phyloP scores from a whole-genome alignment of 192 early-diverging fungal species.

The Umbelopsis sp. region DNA sequence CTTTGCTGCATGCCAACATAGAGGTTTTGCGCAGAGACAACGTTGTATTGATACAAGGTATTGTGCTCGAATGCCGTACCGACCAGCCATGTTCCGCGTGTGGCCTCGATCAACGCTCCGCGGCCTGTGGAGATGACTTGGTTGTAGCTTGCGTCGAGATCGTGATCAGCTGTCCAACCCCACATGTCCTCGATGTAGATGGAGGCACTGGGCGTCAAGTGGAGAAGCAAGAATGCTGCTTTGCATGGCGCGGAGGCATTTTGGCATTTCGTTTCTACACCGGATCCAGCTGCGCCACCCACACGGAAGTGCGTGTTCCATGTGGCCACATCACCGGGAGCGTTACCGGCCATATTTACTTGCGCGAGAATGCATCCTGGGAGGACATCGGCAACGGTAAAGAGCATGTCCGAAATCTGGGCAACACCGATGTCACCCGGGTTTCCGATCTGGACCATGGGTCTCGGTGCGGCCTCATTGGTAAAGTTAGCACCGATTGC shows the following conservation, averaged over 20 bases:
- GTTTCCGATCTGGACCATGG: conserved; percentile 39
- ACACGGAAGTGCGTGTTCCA: conserved; percentile 44
- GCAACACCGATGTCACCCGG: conserved; percentile 36
- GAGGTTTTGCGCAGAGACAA: not conserved
- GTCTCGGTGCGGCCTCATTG: conserved; percentile 26
- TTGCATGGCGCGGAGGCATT: conserved; percentile 4
- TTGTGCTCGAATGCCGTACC: conserved; percentile 14
- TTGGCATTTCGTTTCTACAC: conserved; percentile 12
- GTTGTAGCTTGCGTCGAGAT: not conserved
- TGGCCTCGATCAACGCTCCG: conserved; percentile 7
- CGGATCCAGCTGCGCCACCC: conserved; percentile 34
- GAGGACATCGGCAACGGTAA: conserved; percentile 24
- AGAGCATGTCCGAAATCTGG: conserved; percentile 39
- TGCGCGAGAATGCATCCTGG: conserved; percentile 40
- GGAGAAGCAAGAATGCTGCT: conserved; percentile 10
- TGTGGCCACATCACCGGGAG: conserved; percentile 32
- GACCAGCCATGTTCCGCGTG: conserved; percentile 13
- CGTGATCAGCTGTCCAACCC: conserved; percentile 20
- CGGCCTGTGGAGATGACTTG: conserved; percentile 8
- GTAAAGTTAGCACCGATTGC: conserved; percentile 35
- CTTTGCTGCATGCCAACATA: conserved; percentile 15
- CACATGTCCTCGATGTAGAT: conserved; percentile 17
- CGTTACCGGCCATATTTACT: conserved; percentile 30
- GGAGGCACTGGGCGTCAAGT: not conserved
- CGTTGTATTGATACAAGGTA: conserved; percentile 15